Conservation (phyloP, 495 filamentous ascomycete genomes). For the Tuber melanosporum region DNA sequence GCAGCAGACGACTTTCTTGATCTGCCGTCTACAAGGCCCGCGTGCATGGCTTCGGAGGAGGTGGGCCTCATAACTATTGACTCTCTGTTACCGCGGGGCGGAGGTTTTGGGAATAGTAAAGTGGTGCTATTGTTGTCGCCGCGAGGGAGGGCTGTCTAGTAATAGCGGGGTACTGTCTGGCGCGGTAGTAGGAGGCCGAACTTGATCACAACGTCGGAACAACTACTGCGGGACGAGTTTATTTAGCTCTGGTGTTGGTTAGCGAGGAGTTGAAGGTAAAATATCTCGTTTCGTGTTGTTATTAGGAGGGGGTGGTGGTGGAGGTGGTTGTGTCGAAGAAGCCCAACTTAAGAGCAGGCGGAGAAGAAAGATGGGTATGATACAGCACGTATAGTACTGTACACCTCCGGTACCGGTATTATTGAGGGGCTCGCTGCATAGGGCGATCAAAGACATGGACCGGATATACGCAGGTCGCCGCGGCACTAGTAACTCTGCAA, state of each 20-base stretch:
- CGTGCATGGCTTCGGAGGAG: slow-evolving; percentile 35
- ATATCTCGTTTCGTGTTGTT: neutral
- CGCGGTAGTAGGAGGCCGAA: slow-evolving; percentile 8
- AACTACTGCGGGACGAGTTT: neutral
- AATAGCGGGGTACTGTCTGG: slow-evolving; percentile 34
- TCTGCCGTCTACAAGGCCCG: slow-evolving; percentile 28
- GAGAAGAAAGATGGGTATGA: neutral
- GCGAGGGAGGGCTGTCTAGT: slow-evolving; percentile 10
- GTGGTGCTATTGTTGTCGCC: slow-evolving; percentile 3
- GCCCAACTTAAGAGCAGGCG: neutral
- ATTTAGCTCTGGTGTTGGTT: neutral
- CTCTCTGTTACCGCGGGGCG: neutral
- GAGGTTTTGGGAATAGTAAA: slow-evolving; percentile 17
- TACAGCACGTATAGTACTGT: no score
- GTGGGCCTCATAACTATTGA: slow-evolving; percentile 30
- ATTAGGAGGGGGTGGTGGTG: neutral
- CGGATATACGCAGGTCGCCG: neutral
- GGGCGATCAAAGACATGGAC: neutral
- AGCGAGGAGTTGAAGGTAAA: neutral
- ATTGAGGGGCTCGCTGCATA: neutral
- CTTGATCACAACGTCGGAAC: neutral
- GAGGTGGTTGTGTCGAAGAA: neutral
- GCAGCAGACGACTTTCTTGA: slow-evolving; percentile 37
- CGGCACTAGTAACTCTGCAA: neutral
- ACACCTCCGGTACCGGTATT: neutral